A percentile compares a stretch with the other conserved stretches of the same genome.
Conservation (phyloP, 352 stramenopile genomes). For the Pythium utonaiense region DNA sequence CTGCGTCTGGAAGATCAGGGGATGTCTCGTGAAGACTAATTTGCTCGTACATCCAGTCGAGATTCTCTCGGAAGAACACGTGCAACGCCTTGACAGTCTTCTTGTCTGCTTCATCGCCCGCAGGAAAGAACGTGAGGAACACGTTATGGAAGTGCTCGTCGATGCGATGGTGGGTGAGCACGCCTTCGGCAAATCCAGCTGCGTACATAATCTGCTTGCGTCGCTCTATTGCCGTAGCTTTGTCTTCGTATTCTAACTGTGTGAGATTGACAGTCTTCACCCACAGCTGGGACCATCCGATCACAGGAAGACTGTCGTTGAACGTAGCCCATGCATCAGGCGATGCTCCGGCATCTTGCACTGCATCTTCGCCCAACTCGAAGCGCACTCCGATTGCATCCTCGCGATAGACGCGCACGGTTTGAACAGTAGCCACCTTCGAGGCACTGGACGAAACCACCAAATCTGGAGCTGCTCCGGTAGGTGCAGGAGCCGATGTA, state of each 20-base stretch:
- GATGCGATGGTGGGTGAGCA: constrained; percentile 61
- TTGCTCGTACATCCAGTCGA: constrained; percentile 44
- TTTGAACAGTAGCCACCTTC: constrained; percentile 6
- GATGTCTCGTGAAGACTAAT: constrained; percentile 23
- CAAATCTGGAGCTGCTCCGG: neutral
- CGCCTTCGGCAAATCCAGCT: constrained; percentile 52
- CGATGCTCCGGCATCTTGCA: neutral
- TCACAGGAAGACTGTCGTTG: constrained; percentile 45
- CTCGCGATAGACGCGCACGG: constrained; percentile 6
- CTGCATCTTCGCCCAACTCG: neutral
- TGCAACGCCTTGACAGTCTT: constrained; percentile 27
- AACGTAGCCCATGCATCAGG: constrained; percentile 41
- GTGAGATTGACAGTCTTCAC: constrained; percentile 32
- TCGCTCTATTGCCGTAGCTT: constrained; percentile 1
- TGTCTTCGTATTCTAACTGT: constrained; percentile 21
- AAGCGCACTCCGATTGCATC: constrained; percentile 1
- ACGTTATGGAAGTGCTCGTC: constrained; percentile 61
- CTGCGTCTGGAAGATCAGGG: constrained; percentile 15
- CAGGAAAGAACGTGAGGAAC: constrained; percentile 44
- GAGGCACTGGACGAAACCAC: neutral
- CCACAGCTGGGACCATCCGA: constrained; percentile 58
- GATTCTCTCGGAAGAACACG: constrained; percentile 39
- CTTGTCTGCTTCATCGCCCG: constrained; percentile 27
- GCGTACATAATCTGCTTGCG: constrained; percentile 44
- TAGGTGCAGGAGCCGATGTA: neutral